Base-by-base conservation (phyloP, 805 yeast species). In the Pichia heedii region DNA sequence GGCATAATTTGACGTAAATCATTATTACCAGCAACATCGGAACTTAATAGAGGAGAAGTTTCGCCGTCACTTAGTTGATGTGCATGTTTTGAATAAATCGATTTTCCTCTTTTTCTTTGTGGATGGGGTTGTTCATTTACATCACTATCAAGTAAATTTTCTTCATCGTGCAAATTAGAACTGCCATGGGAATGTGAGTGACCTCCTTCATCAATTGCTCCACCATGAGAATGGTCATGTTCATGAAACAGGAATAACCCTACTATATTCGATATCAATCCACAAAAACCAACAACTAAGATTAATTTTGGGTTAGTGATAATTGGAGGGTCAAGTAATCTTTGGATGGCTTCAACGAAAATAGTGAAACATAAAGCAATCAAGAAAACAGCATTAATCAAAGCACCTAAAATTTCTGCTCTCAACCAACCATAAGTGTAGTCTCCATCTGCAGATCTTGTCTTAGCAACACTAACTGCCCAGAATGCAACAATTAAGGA, bases 371-470 rank as follows among this genome's bases (percentile, higher is more conserved):
- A 90, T 49, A 90, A 72, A 1, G 97, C 97, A 51, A 93, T 70
- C 51, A 90, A 63, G 55, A 93, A 93, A 10, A 93, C 96, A 3
- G 96, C 96, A 58, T 90, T 90, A 52, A 90, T 76, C 47, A 90
- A 71, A 9, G 97, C 98, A 44, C 98, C 98, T 48, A 90, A 70
- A 42, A 90, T 89, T 63, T 90, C 98, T 5, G 97, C 97, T 53
- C 98, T 74, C 62, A 90, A 95, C 95, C 97, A 87, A 16, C 98
- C 98, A 56, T 93, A 90, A 3, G 97, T 93, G 66, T 85, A 90
- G 45, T 80, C 81, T 3, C 93, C 81, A 60, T 87, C 93, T 1
- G 96, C 93, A 24, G 79, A 77, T 55, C 79, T 76, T 33, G 77
- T 77, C 54, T 83, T 83, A 42, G 96, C 88, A 12, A 88, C 96